Evolutionary conservation across 78 protist genomes (phyloP), one percentile per base, ranked within the genome.

Genomic region (Chrysochromulina tobinii): DNA sequence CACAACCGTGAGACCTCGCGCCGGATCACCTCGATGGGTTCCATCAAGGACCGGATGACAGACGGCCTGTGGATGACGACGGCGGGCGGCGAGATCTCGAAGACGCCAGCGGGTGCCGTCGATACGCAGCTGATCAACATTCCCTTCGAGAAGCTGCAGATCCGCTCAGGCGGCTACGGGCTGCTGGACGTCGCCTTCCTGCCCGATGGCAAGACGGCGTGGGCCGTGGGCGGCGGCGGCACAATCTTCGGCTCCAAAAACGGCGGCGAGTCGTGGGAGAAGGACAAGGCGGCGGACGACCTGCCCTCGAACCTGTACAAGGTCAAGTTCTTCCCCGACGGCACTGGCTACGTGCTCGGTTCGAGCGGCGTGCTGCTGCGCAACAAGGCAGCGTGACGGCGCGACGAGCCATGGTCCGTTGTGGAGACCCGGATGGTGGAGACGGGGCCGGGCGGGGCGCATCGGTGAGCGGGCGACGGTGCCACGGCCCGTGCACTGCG

Each of bases 71-170:
- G 85, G 85, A 50, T 50, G 61, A 5, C 85, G 17, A 77, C 85
- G 48, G 85, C 85, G 11, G 85, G 85, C 20, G 83, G 83, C 55
- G 83, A 75, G 83, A 75, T 75, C 57, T 75, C 83, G 14, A 27
- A 50, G 59, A 75, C 83, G 58, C 21, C 79, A 8, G 3, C 8
- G 23, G 57, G 57, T 0, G 15, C 27, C n/a, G 83, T 75, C 25
- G 83, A 75, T 23, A 75, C 83, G 83, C 83, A 75, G 83, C 57
- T 75, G 58, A 75, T 75, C 83, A 18, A 75, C 83, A 75, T 75
- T 57, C 83, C 83, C 20, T 75, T 75, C 57, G 83, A 75, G 5
- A 11, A n/a, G 57, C 25, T 38, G 25, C 83, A 75, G 57, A 75
- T 75, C 57, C 8, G 21, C 25, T 75, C 83, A 57, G 83, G 83